These are phyloP conservation scores for Chaetoceros muelleri DNA, from an alignment of 108 stramenopile genomes.

Conservation along the genomic window DNA sequence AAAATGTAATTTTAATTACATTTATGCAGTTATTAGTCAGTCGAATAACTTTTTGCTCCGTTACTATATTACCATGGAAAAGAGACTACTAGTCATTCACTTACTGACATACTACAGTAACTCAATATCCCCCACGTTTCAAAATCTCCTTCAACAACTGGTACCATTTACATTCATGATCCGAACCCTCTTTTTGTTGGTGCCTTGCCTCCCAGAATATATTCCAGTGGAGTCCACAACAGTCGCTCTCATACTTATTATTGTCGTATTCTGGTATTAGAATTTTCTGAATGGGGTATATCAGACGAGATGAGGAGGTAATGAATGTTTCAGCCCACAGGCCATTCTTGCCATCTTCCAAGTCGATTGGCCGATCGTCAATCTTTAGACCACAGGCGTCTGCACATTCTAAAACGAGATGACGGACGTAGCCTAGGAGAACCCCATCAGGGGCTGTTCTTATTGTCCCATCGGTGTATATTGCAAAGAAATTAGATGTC, in stretches of 20 bases:
- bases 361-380: conserved; percentile 2
- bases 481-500: conserved; percentile 19
- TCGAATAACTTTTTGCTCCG: too few species aligned
- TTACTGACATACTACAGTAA: not conserved
- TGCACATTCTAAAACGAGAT: conserved; percentile 14
- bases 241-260: conserved; percentile 1
- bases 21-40: too few species aligned
- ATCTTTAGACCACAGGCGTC: conserved; percentile 3
- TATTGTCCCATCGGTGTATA: conserved; percentile 19
- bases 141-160: conserved; percentile 17
- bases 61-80: too few species aligned
- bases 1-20: too few species aligned
- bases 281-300: conserved; percentile 12
- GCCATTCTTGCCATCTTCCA: conserved; percentile 12
- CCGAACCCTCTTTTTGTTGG: not conserved
- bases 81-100: too few species aligned
- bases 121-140: not conserved
- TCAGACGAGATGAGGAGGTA: conserved; percentile 20
- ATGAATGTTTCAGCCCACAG: conserved; percentile 15
- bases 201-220: not conserved
- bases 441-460: conserved; percentile 15
- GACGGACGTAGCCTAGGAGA: conserved; percentile 15
- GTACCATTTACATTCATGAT: conserved; percentile 13
- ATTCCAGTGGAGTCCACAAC: conserved; percentile 2
- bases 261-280: conserved; percentile 7